Conservation (phyloP, 2,329 filamentous ascomycete species). For the Beauveria sp. region DNA sequence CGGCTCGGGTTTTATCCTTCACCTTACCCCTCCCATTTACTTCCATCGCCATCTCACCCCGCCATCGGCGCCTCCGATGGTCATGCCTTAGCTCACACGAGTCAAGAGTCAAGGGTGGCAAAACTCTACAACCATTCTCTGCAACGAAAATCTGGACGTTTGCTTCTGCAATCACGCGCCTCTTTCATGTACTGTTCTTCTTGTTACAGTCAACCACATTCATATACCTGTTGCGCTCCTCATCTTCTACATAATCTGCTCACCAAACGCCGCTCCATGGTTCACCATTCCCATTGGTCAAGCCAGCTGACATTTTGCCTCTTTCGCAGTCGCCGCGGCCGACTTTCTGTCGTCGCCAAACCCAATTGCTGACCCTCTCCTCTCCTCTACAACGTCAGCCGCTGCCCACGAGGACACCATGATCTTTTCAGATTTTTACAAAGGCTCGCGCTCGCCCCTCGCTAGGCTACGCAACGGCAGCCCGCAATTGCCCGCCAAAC, state of each 20-base stretch:
- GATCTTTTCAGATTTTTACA: constrained; percentile 55
- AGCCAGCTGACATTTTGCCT: background rate
- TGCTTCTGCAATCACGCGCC: background rate
- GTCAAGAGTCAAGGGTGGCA: constrained; percentile 12
- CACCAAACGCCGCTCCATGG: background rate
- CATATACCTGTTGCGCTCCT: background rate
- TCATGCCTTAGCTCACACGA: constrained; percentile 10
- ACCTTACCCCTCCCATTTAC: background rate
- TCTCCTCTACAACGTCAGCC: background rate
- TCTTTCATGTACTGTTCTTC: background rate
- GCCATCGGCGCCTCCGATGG: constrained; percentile 8
- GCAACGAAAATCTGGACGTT: background rate
- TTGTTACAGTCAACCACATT: background rate
- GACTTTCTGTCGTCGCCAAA: background rate
- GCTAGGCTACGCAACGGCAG: constrained; percentile 40
- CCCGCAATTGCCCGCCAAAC: constrained; percentile 22
- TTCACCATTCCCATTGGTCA: background rate
- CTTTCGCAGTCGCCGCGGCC: background rate
- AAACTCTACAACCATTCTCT: background rate
- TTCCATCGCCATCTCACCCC: background rate
- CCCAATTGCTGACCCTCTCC: background rate
- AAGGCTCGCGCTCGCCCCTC: constrained; percentile 45
- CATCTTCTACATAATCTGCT: background rate
- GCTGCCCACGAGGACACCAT: constrained; percentile 26
- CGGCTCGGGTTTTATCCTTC: background rate